Evolutionary conservation across 2,329 filamentous ascomycete genomes (phyloP), one percentile per base, ranked within the genome.

Genomic region (Nemania abortiva): DNA sequence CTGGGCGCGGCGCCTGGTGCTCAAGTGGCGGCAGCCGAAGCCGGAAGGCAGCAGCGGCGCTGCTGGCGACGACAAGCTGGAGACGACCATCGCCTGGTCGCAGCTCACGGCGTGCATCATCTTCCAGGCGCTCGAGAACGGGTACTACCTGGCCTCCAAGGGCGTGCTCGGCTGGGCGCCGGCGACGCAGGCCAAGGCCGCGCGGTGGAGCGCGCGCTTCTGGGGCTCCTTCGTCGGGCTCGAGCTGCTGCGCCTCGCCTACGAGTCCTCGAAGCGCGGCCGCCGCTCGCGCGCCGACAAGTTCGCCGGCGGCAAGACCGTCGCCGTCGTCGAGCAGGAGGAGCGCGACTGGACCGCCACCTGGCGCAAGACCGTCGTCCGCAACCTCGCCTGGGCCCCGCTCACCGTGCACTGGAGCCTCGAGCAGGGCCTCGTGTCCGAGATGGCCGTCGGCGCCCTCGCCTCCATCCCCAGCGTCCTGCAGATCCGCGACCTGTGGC

Each of bases 71-170:
- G 54, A 81, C 85, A 71, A 84, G 81, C 72, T 85, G 66, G 84
- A 84, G 70, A 78, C 77, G 9, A 72, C 79, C 39, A 82, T 97
- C 54, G 88, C 88, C 24, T 91, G 89, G 80, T 82, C 87, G 6
- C 92, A 96, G 79, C 88, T 97, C 22, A 72, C 85, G 11, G 85
- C 89, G 11, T 92, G 92, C 79, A 81, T 91, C 10, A 78, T 83
- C 10, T 97, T 92, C 83, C 94, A 98, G 81, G 82, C 88, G 1
- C 85, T 95, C 49, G 96, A 99, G 84, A 98, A 97, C 81, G 86
- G 87, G 47, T 92, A 92, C 18, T 97, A 92, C 82, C 86, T 98
- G 45, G 86, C 90, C 2, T 84, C 85, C 69, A 94, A 94, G 79
- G 90, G 91, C 22, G 87, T 97, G 3, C 78, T 97, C 59, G 84